Percentiles rank a stretch among this genome's conserved stretches.
These are phyloP conservation scores for Symbiotaphrina buchneri DNA, from an alignment of 495 filamentous ascomycete species.

Conservation along the genomic window DNA sequence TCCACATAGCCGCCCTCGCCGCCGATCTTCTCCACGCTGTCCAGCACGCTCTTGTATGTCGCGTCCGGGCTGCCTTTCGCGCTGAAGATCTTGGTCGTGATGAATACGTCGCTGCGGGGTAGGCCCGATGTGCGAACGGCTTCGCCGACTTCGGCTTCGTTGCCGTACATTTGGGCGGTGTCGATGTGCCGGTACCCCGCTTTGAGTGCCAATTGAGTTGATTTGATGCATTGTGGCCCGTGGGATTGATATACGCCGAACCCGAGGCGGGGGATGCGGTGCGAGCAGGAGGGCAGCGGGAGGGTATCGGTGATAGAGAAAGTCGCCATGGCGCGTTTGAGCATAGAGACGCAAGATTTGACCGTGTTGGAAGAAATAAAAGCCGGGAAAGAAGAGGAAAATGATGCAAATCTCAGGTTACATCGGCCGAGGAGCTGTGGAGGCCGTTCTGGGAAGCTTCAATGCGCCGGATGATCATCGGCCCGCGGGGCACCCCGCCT, in stretches of 20 bases:
- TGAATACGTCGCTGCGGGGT: constrained; percentile 32
- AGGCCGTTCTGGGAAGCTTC: no score
- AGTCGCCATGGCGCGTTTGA: constrained; percentile 13
- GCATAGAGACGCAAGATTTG: no score
- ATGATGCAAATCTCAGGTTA: no score
- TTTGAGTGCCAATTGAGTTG: constrained; percentile 34
- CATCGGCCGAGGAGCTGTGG: no score
- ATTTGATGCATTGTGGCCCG: constrained; percentile 23
- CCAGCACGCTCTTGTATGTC: constrained; percentile 32
- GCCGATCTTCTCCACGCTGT: constrained; percentile 36
- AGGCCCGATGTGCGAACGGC: constrained; percentile 30
- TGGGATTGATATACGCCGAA: constrained; percentile 50
- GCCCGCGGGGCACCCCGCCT: no score
- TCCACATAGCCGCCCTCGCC: constrained; percentile 43
- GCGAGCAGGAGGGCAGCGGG: constrained; percentile 27
- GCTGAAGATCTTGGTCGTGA: constrained; percentile 43
- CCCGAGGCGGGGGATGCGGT: constrained; percentile 41
- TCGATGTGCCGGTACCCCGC: constrained; percentile 53
- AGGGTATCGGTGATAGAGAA: constrained; percentile 26
- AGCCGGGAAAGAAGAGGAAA: no score
- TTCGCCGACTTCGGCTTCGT: constrained; percentile 42
- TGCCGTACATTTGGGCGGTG: constrained; percentile 47
- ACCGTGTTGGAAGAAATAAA: no score
- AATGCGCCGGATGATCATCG: no score
- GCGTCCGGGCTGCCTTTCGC: constrained; percentile 30